phyloP scores from a whole-genome alignment of 768 basidiomycete genomes.

The Macrocybe gigantea region DNA sequence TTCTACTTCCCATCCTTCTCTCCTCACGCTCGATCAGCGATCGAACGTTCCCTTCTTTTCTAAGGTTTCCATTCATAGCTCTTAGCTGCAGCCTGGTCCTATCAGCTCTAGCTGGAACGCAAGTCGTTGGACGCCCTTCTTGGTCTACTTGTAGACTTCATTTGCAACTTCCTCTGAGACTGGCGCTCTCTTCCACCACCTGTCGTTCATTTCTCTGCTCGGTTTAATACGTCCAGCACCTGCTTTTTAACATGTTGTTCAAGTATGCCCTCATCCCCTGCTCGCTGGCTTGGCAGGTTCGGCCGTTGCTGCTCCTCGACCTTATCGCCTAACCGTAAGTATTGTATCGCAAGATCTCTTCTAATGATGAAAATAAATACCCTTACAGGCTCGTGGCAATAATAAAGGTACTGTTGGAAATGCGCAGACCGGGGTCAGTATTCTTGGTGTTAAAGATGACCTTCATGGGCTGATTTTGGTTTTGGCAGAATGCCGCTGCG shows the following conservation, averaged over 20 bases:
- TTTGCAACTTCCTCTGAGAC: neutral
- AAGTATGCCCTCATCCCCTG: conserved; percentile 16
- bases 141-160: neutral
- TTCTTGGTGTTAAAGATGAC: too few species aligned
- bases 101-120: conserved; percentile 6
- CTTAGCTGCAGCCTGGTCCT: conserved; percentile 11
- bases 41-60: conserved; percentile 10
- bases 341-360: neutral
- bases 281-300: conserved; percentile 16
- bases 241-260: conserved; percentile 18
- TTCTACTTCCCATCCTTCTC: conserved; percentile 2
- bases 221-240: neutral
- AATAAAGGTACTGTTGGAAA: neutral
- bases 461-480: too few species aligned
- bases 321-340: neutral
- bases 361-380: neutral
- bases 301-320: conserved; percentile 18
- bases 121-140: conserved; percentile 2
- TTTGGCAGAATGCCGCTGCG: too few species aligned
- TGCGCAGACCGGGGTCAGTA: neutral
- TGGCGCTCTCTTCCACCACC: neutral
- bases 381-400: neutral
- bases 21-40: conserved; percentile 10
- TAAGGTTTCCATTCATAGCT: conserved; percentile 5
- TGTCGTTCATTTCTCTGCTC: conserved; percentile 8